phyloP scores from a whole-genome alignment of 257 asterid genomes.

The Forsythia viridissima region DNA sequence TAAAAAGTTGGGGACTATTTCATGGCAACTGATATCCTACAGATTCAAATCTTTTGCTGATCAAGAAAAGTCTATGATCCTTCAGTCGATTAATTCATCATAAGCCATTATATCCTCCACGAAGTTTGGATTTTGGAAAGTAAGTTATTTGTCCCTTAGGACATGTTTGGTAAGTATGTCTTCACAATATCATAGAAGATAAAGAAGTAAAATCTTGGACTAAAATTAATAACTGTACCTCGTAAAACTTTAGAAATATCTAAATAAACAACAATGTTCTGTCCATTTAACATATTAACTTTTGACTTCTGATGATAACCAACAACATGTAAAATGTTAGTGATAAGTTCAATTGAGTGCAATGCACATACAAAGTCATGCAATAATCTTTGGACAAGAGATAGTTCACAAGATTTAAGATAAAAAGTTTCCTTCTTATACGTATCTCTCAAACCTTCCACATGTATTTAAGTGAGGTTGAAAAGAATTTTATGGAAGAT shows the following conservation, averaged over 20 bases:
- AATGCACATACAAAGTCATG: not conserved
- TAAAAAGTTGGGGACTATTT: not conserved
- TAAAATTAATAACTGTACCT: not conserved
- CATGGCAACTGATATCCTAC: not conserved
- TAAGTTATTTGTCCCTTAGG: not conserved
- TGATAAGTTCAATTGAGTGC: not conserved
- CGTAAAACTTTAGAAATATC: not conserved
- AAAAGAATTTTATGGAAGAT: not conserved
- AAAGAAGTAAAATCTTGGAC: not conserved
- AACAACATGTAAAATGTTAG: not conserved
- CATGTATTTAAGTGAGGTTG: not conserved
- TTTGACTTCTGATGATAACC: not conserved
- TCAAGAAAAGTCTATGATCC: not conserved
- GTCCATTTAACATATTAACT: not conserved
- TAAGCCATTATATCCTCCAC: not conserved
- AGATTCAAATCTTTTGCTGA: not conserved
- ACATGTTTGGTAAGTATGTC: not conserved
- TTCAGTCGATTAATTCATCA: not conserved
- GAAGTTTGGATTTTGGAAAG: not conserved
- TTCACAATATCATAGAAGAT: not conserved
- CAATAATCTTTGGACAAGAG: not conserved
- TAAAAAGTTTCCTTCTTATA: no score
- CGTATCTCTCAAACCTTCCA: no score
- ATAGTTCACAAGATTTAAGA: not conserved
- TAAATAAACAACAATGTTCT: not conserved